A percentile compares a stretch with the other conserved stretches of the same genome.
These are phyloP conservation scores for Dictyostelium capitatum DNA, from an alignment of 78 protist genomes.

Conservation along the genomic window DNA sequence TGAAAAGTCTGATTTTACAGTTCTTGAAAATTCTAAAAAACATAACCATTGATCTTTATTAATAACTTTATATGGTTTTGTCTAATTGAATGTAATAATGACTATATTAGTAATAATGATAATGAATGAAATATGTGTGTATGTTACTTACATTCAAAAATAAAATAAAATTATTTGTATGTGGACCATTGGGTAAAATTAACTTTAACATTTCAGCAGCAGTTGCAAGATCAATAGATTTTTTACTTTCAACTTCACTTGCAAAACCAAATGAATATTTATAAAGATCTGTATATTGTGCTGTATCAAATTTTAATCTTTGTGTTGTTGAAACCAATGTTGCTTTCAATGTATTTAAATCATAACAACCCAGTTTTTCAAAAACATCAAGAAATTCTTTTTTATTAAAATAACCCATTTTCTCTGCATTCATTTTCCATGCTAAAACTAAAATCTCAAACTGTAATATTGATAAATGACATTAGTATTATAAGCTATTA, in stretches of 20 bases:
- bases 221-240: slow-evolving; percentile 32
- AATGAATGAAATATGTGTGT: not conserved
- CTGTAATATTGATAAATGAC: slow-evolving; percentile 1
- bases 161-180: slow-evolving; percentile 21
- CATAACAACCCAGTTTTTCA: slow-evolving; percentile 29
- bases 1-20: slow-evolving; percentile 69
- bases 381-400: slow-evolving; percentile 57
- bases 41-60: slow-evolving; percentile 75
- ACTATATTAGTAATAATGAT: not conserved
- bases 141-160: slow-evolving; percentile 27
- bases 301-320: slow-evolving; percentile 8
- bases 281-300: slow-evolving; percentile 55
- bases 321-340: not conserved
- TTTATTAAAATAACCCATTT: slow-evolving; percentile 58
- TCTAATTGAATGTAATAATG: not conserved
- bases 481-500: not conserved
- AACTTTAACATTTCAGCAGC: slow-evolving; percentile 64
- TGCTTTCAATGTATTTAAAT: slow-evolving; percentile 11
- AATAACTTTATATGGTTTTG: slow-evolving; percentile 32
- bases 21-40: slow-evolving; percentile 78
- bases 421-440: slow-evolving; percentile 43
- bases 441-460: slow-evolving; percentile 62
- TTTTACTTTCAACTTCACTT: slow-evolving; percentile 57
- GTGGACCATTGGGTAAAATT: slow-evolving; percentile 62
- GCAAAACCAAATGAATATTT: slow-evolving; percentile 64